phyloP scores from a whole-genome alignment of 352 stramenopile species.

The Pilasporangium apinafurcum region DNA sequence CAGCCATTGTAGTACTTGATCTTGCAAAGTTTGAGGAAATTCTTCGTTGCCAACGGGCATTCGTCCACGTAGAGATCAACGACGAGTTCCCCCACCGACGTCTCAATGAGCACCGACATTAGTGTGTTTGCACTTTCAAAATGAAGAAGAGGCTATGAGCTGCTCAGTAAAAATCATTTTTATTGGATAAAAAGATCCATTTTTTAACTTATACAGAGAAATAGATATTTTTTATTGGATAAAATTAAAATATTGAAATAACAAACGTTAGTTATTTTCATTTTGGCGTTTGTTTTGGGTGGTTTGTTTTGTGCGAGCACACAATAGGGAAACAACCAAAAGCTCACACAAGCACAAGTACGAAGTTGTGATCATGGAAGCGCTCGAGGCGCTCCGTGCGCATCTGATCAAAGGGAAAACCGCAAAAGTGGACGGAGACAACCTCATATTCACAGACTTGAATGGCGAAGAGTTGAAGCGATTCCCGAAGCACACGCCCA shows the following conservation, averaged over 20 bases:
- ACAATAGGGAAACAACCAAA: too few relatives aligned
- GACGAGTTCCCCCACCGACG: slow-evolving; percentile 85
- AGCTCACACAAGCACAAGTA: too few relatives aligned
- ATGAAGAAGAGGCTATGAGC: too few relatives aligned
- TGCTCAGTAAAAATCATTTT: too few relatives aligned
- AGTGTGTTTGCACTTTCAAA: too few relatives aligned
- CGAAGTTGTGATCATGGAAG: too few relatives aligned
- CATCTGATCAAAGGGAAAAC: slow-evolving; percentile 73
- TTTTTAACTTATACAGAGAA: too few relatives aligned
- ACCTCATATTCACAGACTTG: slow-evolving; percentile 54
- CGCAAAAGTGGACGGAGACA: slow-evolving; percentile 45
- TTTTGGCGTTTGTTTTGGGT: too few relatives aligned
- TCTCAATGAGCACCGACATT: slow-evolving; percentile 95
- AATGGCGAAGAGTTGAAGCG: slow-evolving; percentile 35
- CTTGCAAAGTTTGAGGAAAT: slow-evolving; percentile 96
- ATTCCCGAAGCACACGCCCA: slow-evolving; percentile 59
- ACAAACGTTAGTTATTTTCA: neutral
- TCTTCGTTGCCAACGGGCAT: slow-evolving; percentile 77
- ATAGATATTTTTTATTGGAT: slow-evolving; percentile 5
- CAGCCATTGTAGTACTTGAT: slow-evolving; percentile 92
- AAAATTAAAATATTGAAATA: slow-evolving; percentile 1
- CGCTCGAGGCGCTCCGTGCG: slow-evolving; percentile 44
- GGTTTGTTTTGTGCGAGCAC: too few relatives aligned
- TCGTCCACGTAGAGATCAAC: slow-evolving; percentile 89
- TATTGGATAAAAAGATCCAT: slow-evolving; percentile 1